Evolutionary conservation across 225 moss, liverwort and hornwort genomes (phyloP), one percentile per base, ranked within the genome.

Genomic region (Pseudisothecium myosuroides): DNA sequence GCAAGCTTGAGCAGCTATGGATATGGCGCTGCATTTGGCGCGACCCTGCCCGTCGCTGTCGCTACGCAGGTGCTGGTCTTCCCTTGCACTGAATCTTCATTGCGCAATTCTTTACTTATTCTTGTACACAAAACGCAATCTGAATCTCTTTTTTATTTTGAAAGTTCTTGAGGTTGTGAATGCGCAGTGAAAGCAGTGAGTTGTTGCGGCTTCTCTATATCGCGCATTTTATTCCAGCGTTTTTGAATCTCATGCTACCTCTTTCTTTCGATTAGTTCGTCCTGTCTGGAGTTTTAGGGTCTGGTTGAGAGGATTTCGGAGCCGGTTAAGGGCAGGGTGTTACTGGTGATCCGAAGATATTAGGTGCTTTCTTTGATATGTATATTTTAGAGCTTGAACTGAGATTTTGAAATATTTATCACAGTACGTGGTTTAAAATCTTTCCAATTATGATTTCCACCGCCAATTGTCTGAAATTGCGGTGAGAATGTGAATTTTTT

Each of bases 21-120:
- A 92, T 88, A 94, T 94, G 94, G 94, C 94, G 90, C 76, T 92
- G 90, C 90, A 87, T 84, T 76, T 92, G 88, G 93, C 88, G 89
- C 93, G 89, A n/a, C 92, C 94, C 34, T 89, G 93, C 85, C 79
- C 82, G 41, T 87, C 91, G 19, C 88, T 88, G 81, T 89, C 89
- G 84, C 87, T 87, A 18, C 87, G 86, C 93, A 91, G 91, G 94
- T 94, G 26, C 37, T 23, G 10, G 11, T 82, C 47, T 81, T 69
- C 49, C 59, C 74, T 89, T 49, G 31, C 36, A 28, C 12, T 50
- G 13, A 41, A 9, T 36, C 2, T 10, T 24, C 61, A 83, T 32
- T 88, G 22, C 41, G 27, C 22, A 79, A 10, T 41, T 67, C 36
- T 28, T 11, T 36, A n/a, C 49, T 82, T 34, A 55, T 58, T 86